phyloP scores from a whole-genome alignment of 139 green algal genomes.

The Volvox reticuliferus region DNA sequence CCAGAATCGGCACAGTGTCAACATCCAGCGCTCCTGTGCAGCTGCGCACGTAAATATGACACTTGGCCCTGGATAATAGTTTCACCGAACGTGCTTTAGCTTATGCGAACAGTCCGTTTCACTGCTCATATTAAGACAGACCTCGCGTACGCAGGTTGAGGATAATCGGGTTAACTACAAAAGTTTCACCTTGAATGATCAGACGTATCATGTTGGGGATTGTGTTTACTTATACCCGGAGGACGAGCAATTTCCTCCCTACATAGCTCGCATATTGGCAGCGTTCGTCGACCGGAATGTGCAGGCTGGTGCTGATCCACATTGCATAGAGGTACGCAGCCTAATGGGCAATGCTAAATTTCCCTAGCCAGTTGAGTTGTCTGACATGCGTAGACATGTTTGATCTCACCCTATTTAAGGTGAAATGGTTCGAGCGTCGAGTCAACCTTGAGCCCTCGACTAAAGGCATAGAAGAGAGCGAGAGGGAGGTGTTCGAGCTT shows the following conservation, averaged over 20 bases:
- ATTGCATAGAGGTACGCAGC: conserved; percentile 67
- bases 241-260: conserved; percentile 62
- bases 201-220: conserved; percentile 52
- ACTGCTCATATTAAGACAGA: no score
- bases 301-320: conserved; percentile 50
- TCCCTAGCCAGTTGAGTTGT: neutral
- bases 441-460: conserved; percentile 59
- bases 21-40: no score
- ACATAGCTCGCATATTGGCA: conserved; percentile 62
- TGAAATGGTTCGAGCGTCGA: conserved; percentile 65
- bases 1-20: neutral
- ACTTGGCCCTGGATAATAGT: no score
- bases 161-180: conserved; percentile 8
- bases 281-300: conserved; percentile 61
- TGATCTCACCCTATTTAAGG: conserved; percentile 11
- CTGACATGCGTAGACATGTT: neutral
- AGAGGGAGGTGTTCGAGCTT: conserved; percentile 59
- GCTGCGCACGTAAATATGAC: no score
- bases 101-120: no score
- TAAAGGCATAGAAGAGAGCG: conserved; percentile 61
- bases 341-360: neutral
- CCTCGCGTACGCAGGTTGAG: neutral
- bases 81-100: no score
- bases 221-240: conserved; percentile 68
- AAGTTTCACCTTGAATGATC: conserved; percentile 16